A percentile compares a stretch with the other conserved stretches of the same genome.
These are phyloP conservation scores for Pouteria campechiana DNA, from an alignment of 179 eudicot species.

Conservation along the genomic window DNA sequence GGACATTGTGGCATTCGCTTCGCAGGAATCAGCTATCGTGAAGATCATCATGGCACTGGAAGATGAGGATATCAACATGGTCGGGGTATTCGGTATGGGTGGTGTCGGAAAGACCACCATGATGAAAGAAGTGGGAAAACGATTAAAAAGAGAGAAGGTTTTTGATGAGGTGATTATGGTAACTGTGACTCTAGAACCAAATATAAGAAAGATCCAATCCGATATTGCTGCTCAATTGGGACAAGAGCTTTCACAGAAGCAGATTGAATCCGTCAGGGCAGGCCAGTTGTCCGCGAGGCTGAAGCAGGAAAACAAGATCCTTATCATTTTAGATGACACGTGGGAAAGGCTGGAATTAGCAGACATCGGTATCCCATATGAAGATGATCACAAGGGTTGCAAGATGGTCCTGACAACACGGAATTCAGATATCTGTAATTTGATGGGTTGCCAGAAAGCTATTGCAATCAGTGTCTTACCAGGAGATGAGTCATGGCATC, in stretches of 20 bases:
- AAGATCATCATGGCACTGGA: no score
- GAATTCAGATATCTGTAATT: neutral
- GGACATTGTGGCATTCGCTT: no score
- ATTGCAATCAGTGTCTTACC: neutral
- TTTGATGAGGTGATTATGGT: constrained; percentile 14
- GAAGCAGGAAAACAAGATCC: neutral
- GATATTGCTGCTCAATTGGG: neutral
- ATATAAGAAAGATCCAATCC: neutral
- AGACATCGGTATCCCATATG: neutral
- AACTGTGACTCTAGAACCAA: neutral
- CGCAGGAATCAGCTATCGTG: no score
- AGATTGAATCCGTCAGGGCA: neutral
- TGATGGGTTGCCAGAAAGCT: neutral
- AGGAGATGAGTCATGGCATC: neutral
- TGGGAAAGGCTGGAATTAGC: neutral
- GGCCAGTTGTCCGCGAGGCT: neutral
- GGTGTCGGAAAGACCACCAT: constrained; percentile 12
- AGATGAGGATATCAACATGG: no score
- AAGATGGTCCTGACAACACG: neutral
- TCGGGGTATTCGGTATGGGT: constrained; percentile 13
- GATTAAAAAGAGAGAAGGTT: neutral
- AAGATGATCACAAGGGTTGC: neutral
- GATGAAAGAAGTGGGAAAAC: neutral
- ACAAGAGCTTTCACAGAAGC: neutral
- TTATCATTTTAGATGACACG: constrained; percentile 3